Evolutionary conservation across 441 rosid species (phyloP), one percentile per base, ranked within the genome.

Genomic region (Theobroma grandiflorum): DNA sequence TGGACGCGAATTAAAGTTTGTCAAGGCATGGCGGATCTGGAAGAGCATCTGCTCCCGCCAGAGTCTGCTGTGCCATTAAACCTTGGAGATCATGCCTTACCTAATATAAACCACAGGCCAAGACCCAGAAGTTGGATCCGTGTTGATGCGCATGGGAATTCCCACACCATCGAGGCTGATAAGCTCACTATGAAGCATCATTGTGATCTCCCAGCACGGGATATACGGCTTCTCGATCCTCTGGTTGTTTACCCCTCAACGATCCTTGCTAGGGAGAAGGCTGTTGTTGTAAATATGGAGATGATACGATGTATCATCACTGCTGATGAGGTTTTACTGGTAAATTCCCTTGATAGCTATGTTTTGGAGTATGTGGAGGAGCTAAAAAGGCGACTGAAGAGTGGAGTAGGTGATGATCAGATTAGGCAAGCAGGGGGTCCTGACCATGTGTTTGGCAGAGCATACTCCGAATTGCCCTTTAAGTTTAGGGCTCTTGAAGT

Each of bases 241-340:
- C 74, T 94, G 31, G 93, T 96, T 70, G 94, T 93, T 50, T 96
- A 93, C 73, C 99, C 99, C 7, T 93, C 98, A 2, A 92, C 98
- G 4, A 94, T 96, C 71, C 94, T 96, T n/a, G 98, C 95, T n/a
- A 89, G 99, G 87, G 99, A 96, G 81, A 94, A 93, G 91, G 98
- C 99, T 58, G 92, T 94, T n/a, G 98, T 96, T 68, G 95, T 91
- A 3, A 96, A 94, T 86, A 84, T 96, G 43, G 98, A 94, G 93
- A 98, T 93, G 84, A 94, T 92, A 77, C 90, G 98, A 66, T 94
- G 97, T 75, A 96, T 96, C 18, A 96, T 96, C 65, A 94, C 98
- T 0, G 98, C 99, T 0, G 98, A 93, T 31, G 98, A 96, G 87
- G 97, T 96, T 80, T 88, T 94, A 31, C 93, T 96, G 12, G 81